A percentile compares a stretch with the other conserved stretches of the same genome.
Evolutionary conservation across 495 filamentous ascomycete species (phyloP).

Genomic region (Aspergillus coremiiformis): DNA sequence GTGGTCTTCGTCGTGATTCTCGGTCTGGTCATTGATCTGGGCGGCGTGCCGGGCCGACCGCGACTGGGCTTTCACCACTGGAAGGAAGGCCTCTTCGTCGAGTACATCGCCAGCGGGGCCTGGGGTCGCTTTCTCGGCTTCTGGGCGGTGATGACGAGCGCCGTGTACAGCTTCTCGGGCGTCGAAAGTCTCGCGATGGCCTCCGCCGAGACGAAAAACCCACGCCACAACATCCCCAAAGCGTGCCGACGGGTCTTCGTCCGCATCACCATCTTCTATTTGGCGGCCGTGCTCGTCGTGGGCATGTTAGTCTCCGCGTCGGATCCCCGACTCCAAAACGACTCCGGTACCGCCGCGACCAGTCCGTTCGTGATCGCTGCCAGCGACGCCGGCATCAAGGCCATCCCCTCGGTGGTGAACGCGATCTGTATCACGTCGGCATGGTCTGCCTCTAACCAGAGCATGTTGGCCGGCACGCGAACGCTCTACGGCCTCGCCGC

Average conservation of each 20-base stretch:
- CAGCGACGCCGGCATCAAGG: slow-evolving; percentile 32
- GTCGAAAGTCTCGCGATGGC: slow-evolving; percentile 48
- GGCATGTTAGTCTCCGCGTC: slow-evolving; percentile 46
- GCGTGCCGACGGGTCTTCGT: slow-evolving; percentile 39
- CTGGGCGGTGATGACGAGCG: slow-evolving; percentile 52
- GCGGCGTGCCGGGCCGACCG: slow-evolving; percentile 28
- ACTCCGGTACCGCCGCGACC: slow-evolving; percentile 31
- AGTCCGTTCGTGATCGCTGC: slow-evolving; percentile 51
- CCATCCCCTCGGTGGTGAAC: slow-evolving; percentile 46
- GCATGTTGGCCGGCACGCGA: slow-evolving; percentile 41
- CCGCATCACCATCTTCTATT: slow-evolving; percentile 38
- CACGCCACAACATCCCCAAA: slow-evolving; percentile 38
- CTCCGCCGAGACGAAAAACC: slow-evolving; percentile 41
- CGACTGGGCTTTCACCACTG: slow-evolving; percentile 43
- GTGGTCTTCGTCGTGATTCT: slow-evolving; percentile 47
- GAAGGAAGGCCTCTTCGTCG: slow-evolving; percentile 45
- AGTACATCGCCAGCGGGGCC: slow-evolving; percentile 34
- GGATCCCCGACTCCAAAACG: slow-evolving; percentile 37
- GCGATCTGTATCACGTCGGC: slow-evolving; percentile 42
- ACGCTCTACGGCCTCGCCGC: slow-evolving; percentile 40
- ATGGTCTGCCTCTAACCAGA: slow-evolving; percentile 45
- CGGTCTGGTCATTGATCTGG: slow-evolving; percentile 38
- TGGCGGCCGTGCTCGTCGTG: slow-evolving; percentile 37
- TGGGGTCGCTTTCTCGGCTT: slow-evolving; percentile 48
- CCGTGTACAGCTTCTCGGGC: slow-evolving; percentile 53